These are phyloP conservation scores for Cyamopsis tetragonoloba DNA, from an alignment of 306 rosid species.

Conservation along the genomic window DNA sequence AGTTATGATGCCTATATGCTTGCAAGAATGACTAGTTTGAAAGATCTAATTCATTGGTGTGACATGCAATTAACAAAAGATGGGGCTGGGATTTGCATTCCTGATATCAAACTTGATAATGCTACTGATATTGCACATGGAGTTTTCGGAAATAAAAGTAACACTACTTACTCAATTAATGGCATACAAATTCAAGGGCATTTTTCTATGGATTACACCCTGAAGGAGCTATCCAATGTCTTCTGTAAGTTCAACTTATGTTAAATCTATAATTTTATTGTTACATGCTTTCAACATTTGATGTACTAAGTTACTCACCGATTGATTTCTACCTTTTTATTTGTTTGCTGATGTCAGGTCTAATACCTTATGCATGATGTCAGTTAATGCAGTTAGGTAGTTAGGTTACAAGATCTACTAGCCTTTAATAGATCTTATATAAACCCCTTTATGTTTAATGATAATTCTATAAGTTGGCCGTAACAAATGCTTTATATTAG, in stretches of 20 bases:
- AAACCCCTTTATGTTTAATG: neutral
- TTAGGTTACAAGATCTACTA: too few relatives aligned
- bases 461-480: neutral
- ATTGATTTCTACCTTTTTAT: neutral
- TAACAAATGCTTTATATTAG: neutral
- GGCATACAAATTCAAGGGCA: constrained; percentile 46
- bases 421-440: neutral
- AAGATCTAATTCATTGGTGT: constrained; percentile 51
- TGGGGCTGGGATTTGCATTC: constrained; percentile 61
- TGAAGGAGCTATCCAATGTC: constrained; percentile 35
- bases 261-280: neutral
- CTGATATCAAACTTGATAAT: constrained; percentile 50
- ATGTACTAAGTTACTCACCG: neutral
- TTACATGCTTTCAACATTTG: neutral
- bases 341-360: neutral
- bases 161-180: constrained; percentile 40
- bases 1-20: constrained; percentile 33
- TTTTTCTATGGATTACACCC: constrained; percentile 57
- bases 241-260: constrained; percentile 32
- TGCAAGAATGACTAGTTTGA: constrained; percentile 24
- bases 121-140: neutral
- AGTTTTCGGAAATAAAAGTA: neutral
- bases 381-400: too few relatives aligned
- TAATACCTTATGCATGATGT: too few relatives aligned
- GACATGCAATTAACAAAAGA: constrained; percentile 82